Percentiles rank a stretch among this genome's conserved stretches.
Evolutionary conservation across 768 basidiomycete species (phyloP).

Genomic region (Termitomyces sp.): DNA sequence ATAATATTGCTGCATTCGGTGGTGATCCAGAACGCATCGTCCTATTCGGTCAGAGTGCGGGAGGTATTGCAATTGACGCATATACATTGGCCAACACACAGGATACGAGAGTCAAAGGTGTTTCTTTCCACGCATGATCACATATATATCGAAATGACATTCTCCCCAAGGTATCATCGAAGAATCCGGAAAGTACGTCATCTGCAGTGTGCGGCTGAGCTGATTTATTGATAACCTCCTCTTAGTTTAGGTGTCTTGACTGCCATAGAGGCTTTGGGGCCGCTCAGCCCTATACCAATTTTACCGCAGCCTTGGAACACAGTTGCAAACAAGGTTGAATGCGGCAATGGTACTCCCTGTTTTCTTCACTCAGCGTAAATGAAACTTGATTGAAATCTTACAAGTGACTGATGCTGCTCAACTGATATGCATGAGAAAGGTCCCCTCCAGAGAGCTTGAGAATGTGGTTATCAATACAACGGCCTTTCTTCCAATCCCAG

Average conservation of each 20-base stretch:
- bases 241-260: background rate
- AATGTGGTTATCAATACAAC: conserved; percentile 24
- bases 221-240: background rate
- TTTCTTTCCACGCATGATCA: conserved; percentile 8
- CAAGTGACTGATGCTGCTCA: conserved; percentile 22
- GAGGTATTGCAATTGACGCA: conserved; percentile 23
- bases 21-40: conserved; percentile 34
- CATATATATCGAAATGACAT: background rate
- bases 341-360: conserved; percentile 25
- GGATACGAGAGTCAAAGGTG: conserved; percentile 20
- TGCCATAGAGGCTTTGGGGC: background rate
- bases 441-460: conserved; percentile 23
- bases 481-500: conserved; percentile 24
- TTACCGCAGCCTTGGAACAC: background rate
- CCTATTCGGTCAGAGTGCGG: conserved; percentile 33
- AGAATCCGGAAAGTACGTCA: background rate
- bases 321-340: conserved; percentile 27
- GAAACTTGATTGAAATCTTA: background rate
- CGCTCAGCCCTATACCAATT: background rate
- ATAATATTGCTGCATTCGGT: conserved; percentile 40
- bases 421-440: conserved; percentile 29
- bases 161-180: conserved; percentile 19
- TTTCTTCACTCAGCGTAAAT: background rate
- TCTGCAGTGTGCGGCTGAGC: background rate
- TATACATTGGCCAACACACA: conserved; percentile 20